phyloP scores from a whole-genome alignment of 106 monocot genomes.

The Acorus gramineus region DNA sequence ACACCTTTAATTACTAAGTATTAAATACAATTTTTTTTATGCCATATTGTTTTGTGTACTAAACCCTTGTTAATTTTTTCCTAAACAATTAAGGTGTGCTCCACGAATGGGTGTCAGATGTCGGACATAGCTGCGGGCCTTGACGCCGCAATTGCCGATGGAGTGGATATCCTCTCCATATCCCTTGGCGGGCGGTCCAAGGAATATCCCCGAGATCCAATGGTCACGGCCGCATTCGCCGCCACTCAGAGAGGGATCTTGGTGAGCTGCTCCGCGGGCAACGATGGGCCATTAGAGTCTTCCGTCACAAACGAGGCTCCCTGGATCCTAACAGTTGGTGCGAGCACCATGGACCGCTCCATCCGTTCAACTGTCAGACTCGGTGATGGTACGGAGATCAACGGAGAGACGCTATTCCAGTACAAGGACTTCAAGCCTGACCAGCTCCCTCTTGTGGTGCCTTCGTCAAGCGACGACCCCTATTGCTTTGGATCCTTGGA shows the following conservation, averaged over 20 bases:
- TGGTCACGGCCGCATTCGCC: constrained; percentile 25
- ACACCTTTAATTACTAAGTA: no score
- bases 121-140: constrained; percentile 29
- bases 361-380: constrained; percentile 23
- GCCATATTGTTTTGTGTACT: no score
- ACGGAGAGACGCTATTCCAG: constrained; percentile 31
- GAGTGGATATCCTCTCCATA: constrained; percentile 33
- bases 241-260: constrained; percentile 36
- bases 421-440: constrained; percentile 2
- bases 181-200: constrained; percentile 19
- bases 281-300: constrained; percentile 13
- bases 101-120: neutral
- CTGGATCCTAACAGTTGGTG: constrained; percentile 39
- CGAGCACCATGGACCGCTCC: constrained; percentile 27
- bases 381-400: constrained; percentile 17
- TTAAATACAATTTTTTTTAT: no score
- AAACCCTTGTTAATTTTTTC: no score
- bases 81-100: constrained; percentile 8
- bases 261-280: constrained; percentile 43
- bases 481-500: no score
- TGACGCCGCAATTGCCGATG: constrained; percentile 31
- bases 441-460: constrained; percentile 1
- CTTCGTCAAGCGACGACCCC: no score
- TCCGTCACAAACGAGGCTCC: constrained; percentile 36
- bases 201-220: constrained; percentile 12